Evolutionary conservation across 805 yeast species (phyloP).

Genomic region (Myxozyma monticola): DNA sequence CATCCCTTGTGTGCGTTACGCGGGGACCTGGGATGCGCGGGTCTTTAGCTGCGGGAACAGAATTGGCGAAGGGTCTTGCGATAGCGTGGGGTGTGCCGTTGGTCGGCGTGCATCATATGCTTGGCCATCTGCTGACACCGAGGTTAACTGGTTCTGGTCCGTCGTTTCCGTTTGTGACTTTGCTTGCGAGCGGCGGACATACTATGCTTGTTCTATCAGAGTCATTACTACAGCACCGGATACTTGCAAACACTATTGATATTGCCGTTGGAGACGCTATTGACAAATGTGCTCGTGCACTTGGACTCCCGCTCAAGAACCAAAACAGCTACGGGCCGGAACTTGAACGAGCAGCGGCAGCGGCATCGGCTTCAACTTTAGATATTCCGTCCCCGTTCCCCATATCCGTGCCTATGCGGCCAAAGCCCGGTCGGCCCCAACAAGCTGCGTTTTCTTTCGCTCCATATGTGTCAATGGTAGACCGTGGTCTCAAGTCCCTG

Average conservation of each 20-base stretch:
- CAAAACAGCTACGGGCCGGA: slow-evolving; percentile 89
- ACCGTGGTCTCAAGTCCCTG: slow-evolving; percentile 33
- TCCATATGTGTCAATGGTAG: slow-evolving; percentile 62
- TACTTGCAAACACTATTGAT: slow-evolving; percentile 68
- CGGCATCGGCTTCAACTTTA: neutral
- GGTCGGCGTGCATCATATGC: slow-evolving; percentile 94
- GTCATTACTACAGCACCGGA: slow-evolving; percentile 63
- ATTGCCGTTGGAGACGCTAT: slow-evolving; percentile 92
- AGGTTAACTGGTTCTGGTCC: slow-evolving; percentile 53
- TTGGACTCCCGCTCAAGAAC: slow-evolving; percentile 55
- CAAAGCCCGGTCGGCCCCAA: slow-evolving; percentile 49
- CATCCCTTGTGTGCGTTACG: slow-evolving; percentile 84
- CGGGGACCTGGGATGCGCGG: slow-evolving; percentile 98
- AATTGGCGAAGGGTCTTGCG: slow-evolving; percentile 80
- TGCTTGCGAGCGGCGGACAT: slow-evolving; percentile 91
- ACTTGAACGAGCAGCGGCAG: slow-evolving; percentile 49
- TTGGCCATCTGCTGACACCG: slow-evolving; percentile 81
- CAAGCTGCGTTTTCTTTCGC: slow-evolving; percentile 71
- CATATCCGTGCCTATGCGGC: too few species aligned
- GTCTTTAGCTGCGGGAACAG: slow-evolving; percentile 76
- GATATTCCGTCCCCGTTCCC: too few species aligned
- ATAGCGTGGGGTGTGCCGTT: slow-evolving; percentile 76
- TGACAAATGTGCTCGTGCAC: slow-evolving; percentile 85
- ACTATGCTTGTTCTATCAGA: slow-evolving; percentile 77
- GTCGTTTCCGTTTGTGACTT: slow-evolving; percentile 69